Conservation (phyloP, 768 basidiomycete species). For the Kwoniella shandongensis region DNA sequence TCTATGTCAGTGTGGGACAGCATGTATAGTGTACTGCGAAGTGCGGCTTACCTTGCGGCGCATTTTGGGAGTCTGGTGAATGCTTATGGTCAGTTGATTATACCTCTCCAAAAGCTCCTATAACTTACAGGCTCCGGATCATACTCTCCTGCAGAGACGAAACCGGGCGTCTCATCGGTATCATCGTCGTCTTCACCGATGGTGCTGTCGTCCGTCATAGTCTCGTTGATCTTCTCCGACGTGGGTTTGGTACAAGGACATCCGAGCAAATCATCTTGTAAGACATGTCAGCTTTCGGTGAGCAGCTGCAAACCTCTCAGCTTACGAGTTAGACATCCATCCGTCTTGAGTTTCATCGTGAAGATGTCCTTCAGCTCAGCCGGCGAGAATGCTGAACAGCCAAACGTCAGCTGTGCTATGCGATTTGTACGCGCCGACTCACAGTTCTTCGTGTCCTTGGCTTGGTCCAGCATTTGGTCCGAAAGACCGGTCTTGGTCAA, state of each 20-base stretch:
- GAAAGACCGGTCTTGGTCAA: conserved; percentile 90
- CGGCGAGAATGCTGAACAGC: conserved; percentile 41
- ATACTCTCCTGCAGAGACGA: conserved; percentile 46
- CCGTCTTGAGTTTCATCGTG: conserved; percentile 72
- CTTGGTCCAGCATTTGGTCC: conserved; percentile 59
- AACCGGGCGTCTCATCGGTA: conserved; percentile 29
- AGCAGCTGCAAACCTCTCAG: background rate
- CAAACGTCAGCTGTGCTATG: background rate
- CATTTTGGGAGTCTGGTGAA: conserved; percentile 38
- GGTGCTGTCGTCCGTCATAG: background rate
- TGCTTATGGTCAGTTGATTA: conserved; percentile 5
- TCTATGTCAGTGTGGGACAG: too few species aligned
- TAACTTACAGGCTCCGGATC: conserved; percentile 47
- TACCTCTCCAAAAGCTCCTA: background rate
- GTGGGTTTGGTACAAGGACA: conserved; percentile 59
- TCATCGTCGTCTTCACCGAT: conserved; percentile 32
- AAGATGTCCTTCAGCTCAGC: conserved; percentile 86
- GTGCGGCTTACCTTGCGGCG: conserved; percentile 32
- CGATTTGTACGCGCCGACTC: conserved; percentile 35
- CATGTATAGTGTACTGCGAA: too few species aligned
- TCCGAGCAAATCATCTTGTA: conserved; percentile 72
- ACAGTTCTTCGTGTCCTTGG: conserved; percentile 78
- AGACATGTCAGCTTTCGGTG: conserved; percentile 15
- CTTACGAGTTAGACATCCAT: conserved; percentile 72
- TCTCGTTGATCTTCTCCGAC: conserved; percentile 50